phyloP scores from a whole-genome alignment of 192 early-diverging fungal species.

The Helicostylum pulchrum region DNA sequence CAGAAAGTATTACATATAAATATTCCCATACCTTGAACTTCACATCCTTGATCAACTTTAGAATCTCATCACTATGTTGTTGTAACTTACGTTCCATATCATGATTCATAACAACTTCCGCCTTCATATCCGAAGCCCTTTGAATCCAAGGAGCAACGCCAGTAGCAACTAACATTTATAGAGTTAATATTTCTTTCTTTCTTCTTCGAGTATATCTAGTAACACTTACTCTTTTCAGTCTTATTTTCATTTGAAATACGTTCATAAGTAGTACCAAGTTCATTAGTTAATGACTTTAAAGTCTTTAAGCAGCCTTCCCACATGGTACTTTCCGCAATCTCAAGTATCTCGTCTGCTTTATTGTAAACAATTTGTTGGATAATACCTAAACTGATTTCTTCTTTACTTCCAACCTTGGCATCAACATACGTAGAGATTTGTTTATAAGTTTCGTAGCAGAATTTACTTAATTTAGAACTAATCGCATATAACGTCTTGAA shows the following conservation, averaged over 20 bases:
- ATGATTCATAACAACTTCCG: constrained; percentile 72
- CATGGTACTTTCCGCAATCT: constrained; percentile 55
- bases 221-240: constrained; percentile 44
- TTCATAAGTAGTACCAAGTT: constrained; percentile 47
- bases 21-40: constrained; percentile 60
- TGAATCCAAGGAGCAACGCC: constrained; percentile 73
- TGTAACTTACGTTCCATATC: constrained; percentile 78
- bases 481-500: constrained; percentile 45
- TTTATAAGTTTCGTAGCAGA: constrained; percentile 43
- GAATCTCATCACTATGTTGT: constrained; percentile 73
- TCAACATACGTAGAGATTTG: constrained; percentile 43
- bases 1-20: not conserved
- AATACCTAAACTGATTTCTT: constrained; percentile 35
- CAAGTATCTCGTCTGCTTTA: constrained; percentile 56
- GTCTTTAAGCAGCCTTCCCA: constrained; percentile 57
- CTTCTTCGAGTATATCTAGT: not conserved
- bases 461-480: constrained; percentile 47
- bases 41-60: constrained; percentile 73
- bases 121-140: constrained; percentile 79
- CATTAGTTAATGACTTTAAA: constrained; percentile 44
- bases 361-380: constrained; percentile 56
- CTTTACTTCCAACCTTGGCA: constrained; percentile 44
- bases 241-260: constrained; percentile 50
- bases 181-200: not conserved
- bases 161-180: constrained; percentile 31